Evolutionary conservation across 1,139 yeast species (phyloP), one percentile per base, ranked within the genome.

Genomic region (Sugiyamaella grinbergsii): DNA sequence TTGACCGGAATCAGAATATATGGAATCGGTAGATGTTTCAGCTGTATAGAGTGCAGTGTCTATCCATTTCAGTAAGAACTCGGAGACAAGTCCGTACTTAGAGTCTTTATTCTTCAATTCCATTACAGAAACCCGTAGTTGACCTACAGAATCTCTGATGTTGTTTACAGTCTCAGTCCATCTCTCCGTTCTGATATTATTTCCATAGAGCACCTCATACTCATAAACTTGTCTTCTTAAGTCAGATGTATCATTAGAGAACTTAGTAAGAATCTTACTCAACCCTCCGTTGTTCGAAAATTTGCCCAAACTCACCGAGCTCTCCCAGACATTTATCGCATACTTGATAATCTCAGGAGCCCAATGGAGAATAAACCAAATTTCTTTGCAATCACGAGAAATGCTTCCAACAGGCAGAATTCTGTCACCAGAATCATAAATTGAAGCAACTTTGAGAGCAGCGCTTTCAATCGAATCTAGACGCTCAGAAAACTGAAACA

Each of bases 31-130:
- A 16, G 24, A 8, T 2, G 22, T 18, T 34, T 40, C 43, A 5
- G 53, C 85, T 73, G 16, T 15, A 7, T 4, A 5, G 4, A 26
- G 13, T 2, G 15, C 13, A 10, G 29, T 13, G 13, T 36, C 16
- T n/a, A 49, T 44, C 60, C 61, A 57, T 6, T 46, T 24, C 5
- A 36, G 15, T n/a, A 58, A 23, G 28, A 46, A n/a, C 13, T 39
- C 42, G 5, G 44, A 24, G n/a, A 47, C 52, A 7, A 53, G 36
- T 5, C 28, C 16, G 24, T 33, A 40, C 18, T 42, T 42, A 28
- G 47, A 28, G 10, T 41, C 10, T n/a, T 18, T 39, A 18, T 7
- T 10, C 13, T 26, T 31, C 8, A 39, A 31, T 16, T 26, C 42
- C 13, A 29, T 18, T n/a, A 51, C 23, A 5, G 33, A 29, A 8